Evolutionary conservation across 257 asterid genomes (phyloP).

Genomic region (Petrea volubilis): DNA sequence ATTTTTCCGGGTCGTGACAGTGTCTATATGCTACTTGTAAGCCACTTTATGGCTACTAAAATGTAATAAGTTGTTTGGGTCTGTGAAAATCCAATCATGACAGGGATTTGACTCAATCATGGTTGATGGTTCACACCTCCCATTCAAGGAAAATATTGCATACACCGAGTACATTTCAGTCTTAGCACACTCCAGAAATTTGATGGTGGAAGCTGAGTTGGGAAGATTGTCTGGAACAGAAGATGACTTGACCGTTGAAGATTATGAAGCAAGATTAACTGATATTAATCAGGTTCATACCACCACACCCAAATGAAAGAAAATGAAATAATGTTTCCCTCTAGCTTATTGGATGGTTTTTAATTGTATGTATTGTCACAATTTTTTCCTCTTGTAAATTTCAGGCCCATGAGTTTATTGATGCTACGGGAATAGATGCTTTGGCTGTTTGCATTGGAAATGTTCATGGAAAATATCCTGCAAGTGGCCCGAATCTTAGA

Average conservation of each 20-base stretch:
- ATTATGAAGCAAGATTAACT: constrained; percentile 86
- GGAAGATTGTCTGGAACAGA: constrained; percentile 99
- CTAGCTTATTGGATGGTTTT: neutral
- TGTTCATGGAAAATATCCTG: constrained; percentile 94
- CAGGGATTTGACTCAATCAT: constrained; percentile 95
- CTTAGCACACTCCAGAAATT: constrained; percentile 59
- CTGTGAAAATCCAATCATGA: constrained; percentile 22
- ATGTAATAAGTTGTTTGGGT: neutral
- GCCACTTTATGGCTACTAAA: constrained; percentile 4
- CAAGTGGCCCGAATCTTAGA: constrained; percentile 81
- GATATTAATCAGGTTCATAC: constrained; percentile 73
- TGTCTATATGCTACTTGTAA: constrained; percentile 6
- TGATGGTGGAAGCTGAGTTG: constrained; percentile 93
- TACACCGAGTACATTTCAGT: constrained; percentile 69
- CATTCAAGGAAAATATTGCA: constrained; percentile 69
- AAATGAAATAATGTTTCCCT: neutral
- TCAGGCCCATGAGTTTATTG: constrained; percentile 94
- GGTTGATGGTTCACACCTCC: constrained; percentile 94
- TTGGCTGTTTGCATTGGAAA: constrained; percentile 98
- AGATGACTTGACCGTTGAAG: constrained; percentile 88
- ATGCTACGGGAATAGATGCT: constrained; percentile 82
- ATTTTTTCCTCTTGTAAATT: constrained; percentile 23
- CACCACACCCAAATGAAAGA: neutral
- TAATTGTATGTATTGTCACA: constrained; percentile 15
- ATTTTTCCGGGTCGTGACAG: too few species aligned